Evolutionary conservation across 495 filamentous ascomycete genomes (phyloP).

Genomic region (Elasticomyces elasticus): DNA sequence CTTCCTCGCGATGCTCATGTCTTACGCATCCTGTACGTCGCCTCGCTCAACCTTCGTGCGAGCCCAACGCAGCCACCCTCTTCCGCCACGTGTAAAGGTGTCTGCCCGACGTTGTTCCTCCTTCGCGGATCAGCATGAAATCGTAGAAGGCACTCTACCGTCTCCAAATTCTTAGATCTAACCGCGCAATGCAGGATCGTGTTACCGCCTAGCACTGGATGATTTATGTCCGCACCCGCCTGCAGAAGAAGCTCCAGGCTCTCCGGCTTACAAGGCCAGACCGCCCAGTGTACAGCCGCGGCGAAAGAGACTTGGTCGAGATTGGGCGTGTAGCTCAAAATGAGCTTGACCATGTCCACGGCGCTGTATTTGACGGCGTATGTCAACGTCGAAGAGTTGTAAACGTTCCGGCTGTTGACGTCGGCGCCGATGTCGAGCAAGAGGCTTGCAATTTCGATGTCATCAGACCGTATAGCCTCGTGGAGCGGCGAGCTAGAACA

Average conservation of each 20-base stretch:
- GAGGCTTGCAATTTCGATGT: slow-evolving; percentile 7
- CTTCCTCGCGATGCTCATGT: background rate
- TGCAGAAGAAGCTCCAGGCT: slow-evolving; percentile 11
- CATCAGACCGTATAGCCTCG: slow-evolving; percentile 14
- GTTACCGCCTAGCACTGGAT: slow-evolving; percentile 7
- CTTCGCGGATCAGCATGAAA: slow-evolving; percentile 4
- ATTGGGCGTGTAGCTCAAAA: slow-evolving; percentile 13
- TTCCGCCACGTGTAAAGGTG: slow-evolving; percentile 11
- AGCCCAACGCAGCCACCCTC: slow-evolving; percentile 1
- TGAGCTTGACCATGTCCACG: slow-evolving; percentile 1
- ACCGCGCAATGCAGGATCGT: slow-evolving; percentile 19
- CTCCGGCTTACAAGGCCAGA: slow-evolving; percentile 7
- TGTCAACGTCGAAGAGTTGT: slow-evolving; percentile 16
- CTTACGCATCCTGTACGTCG: background rate
- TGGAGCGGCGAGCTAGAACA: slow-evolving; percentile 18
- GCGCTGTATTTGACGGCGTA: slow-evolving; percentile 18
- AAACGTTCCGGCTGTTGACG: slow-evolving; percentile 16
- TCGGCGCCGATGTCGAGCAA: slow-evolving; percentile 19
- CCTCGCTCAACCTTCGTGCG: slow-evolving; percentile 2
- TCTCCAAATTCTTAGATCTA: background rate
- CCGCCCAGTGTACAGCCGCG: slow-evolving; percentile 15
- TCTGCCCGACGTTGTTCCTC: slow-evolving; percentile 17
- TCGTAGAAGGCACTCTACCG: slow-evolving; percentile 4
- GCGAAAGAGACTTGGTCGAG: slow-evolving; percentile 9
- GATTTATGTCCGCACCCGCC: slow-evolving; percentile 14